Base-by-base conservation (phyloP, 75 land plant genomes). In the Isoetes taiwanensis region DNA sequence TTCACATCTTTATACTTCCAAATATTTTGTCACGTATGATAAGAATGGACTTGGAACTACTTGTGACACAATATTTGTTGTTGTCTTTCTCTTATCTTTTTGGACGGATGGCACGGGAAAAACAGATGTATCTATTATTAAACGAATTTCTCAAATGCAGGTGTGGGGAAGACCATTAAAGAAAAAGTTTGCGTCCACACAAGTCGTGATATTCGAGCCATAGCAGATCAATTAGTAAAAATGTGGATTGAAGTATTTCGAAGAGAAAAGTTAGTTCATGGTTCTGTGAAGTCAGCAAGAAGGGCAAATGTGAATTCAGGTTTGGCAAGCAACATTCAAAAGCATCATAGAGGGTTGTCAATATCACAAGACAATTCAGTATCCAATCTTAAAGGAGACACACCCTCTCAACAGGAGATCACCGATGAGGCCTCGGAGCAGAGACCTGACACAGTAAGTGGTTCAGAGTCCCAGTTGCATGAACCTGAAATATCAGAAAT, bases 201-300 rank as follows among this genome's bases (percentile, higher is more conserved):
- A 23, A 83, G 88, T 41, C 82, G 98, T 55, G 98, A 91, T 40
- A 91, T 91, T 35, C 89, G 98, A 34, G 78, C 82, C 32, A 69
- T 91, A 32, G 98, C 98, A 32, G 81, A 82, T 57, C 98, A 91
- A 62, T 73, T 91, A 41, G 98, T 87, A 9, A 87, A 56, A 46
- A 64, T 84, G 48, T 91, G 98, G 98, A 68, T 86, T 61, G 98
- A 91, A 58, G 67, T 89, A 35, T 81, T 86, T 53, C 95, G 98
- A 27, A 86, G 74, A 74, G 95, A 83, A 59, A 91, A 91, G 55
- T 76, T 82, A 64, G 61, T 85, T 1, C 76, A 75, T 65, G 81
- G 78, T 37, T 30, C 74, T 27, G 20, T 59, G n/a, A n/a, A n/a
- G n/a, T n/a, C n/a, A n/a, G n/a, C n/a, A n/a, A n/a, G n/a, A n/a